Percentiles rank a stretch among this genome's conserved stretches.
These are phyloP conservation scores for Syzygium malaccense DNA, from an alignment of 441 rosid genomes.

Conservation along the genomic window DNA sequence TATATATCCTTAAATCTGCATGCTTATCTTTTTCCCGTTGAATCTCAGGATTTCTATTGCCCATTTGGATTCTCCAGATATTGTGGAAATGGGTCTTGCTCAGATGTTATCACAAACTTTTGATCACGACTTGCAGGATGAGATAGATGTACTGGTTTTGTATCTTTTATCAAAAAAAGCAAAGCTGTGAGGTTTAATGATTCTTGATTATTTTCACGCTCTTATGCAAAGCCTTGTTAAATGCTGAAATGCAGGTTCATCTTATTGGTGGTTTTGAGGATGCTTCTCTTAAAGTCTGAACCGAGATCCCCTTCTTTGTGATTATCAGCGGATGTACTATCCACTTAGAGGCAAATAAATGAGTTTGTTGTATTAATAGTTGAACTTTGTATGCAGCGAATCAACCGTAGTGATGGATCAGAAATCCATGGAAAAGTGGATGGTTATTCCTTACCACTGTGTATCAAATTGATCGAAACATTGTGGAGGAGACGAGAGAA, in stretches of 20 bases:
- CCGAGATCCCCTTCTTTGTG: constrained; percentile 13
- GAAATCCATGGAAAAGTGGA: constrained; percentile 17
- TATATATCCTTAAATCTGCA: not conserved
- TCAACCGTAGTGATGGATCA: constrained; percentile 10
- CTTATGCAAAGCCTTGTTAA: not conserved
- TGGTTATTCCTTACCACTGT: constrained; percentile 64
- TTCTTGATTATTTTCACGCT: not conserved
- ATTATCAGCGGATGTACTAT: constrained; percentile 8
- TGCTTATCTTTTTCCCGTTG: not conserved
- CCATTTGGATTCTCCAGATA: constrained; percentile 62
- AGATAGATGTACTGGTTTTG: constrained; percentile 49
- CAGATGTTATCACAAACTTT: constrained; percentile 60
- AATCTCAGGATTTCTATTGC: constrained; percentile 69
- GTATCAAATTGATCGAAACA: constrained; percentile 55
- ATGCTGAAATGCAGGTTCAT: constrained; percentile 56
- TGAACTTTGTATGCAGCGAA: constrained; percentile 45
- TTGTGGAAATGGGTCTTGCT: constrained; percentile 55
- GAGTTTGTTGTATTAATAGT: constrained; percentile 8
- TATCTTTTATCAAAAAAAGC: not conserved
- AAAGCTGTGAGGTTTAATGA: not conserved
- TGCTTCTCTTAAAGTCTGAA: constrained; percentile 38
- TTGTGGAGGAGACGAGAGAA: constrained; percentile 55
- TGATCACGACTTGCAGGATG: constrained; percentile 21
- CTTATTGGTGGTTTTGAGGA: constrained; percentile 80
- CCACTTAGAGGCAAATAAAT: constrained; percentile 11